These are phyloP conservation scores for Cenococcum geophilum DNA, from an alignment of 495 filamentous ascomycete genomes.

Conservation along the genomic window DNA sequence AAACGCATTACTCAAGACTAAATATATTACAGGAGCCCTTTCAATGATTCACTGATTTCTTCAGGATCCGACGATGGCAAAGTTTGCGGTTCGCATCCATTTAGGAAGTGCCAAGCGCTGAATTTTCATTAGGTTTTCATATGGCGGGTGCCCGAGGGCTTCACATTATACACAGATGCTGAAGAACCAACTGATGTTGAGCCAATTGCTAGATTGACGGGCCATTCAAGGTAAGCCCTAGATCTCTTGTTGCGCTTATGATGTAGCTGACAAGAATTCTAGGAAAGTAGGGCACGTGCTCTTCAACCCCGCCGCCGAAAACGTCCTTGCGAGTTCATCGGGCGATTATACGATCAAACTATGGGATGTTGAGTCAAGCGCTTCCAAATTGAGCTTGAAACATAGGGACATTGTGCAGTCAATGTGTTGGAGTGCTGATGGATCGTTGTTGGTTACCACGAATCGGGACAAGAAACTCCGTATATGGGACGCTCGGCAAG, in stretches of 20 bases:
- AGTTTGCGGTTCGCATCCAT: slow-evolving; percentile 40
- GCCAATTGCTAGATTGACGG: slow-evolving; percentile 71
- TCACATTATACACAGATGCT: slow-evolving; percentile 73
- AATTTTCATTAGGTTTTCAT: slow-evolving; percentile 61
- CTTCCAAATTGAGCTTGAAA: slow-evolving; percentile 64
- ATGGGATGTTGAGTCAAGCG: slow-evolving; percentile 86
- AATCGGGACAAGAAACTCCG: slow-evolving; percentile 97
- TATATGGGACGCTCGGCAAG: slow-evolving; percentile 93
- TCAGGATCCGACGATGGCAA: slow-evolving; percentile 96
- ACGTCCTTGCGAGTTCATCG: slow-evolving; percentile 89
- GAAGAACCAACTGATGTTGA: slow-evolving; percentile 76
- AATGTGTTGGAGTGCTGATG: slow-evolving; percentile 91
- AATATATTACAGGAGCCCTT: slow-evolving; percentile 66
- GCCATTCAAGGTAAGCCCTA: slow-evolving; percentile 55
- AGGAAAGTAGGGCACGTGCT: slow-evolving; percentile 96
- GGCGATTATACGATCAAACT: slow-evolving; percentile 93
- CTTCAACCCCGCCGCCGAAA: slow-evolving; percentile 94
- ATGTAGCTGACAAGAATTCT: slow-evolving; percentile 27
- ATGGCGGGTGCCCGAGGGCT: slow-evolving; percentile 88
- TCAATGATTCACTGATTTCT: slow-evolving; percentile 86
- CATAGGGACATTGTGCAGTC: slow-evolving; percentile 90
- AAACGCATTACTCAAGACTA: slow-evolving; percentile 34
- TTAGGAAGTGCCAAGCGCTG: slow-evolving; percentile 3
- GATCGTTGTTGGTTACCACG: slow-evolving; percentile 82
- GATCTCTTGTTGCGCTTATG: background rate